phyloP scores from a whole-genome alignment of 148 eudicot genomes.

The Spergularia marina region DNA sequence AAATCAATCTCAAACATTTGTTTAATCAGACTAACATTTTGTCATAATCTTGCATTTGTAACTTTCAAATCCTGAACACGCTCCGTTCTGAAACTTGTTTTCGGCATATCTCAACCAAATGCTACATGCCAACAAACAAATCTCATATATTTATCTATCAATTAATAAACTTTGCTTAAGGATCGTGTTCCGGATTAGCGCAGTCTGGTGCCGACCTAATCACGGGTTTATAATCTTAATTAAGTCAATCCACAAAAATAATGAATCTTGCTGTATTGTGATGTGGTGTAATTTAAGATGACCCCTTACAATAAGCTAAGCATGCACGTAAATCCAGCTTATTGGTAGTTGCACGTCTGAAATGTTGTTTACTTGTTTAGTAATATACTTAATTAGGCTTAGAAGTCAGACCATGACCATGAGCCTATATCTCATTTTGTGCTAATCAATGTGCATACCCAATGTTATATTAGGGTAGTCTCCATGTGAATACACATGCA shows the following conservation, averaged over 20 bases:
- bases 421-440: neutral
- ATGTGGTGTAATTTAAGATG: no score
- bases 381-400: neutral
- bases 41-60: neutral
- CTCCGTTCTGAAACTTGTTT: no score
- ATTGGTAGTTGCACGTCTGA: neutral
- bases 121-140: neutral
- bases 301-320: no score
- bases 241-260: neutral
- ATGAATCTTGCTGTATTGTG: no score
- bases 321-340: neutral
- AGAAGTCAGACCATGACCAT: neutral
- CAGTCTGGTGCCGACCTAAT: neutral
- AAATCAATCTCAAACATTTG: no score
- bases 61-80: neutral
- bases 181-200: no score
- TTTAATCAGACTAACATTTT: no score
- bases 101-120: neutral
- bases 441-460: neutral
- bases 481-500: constrained; percentile 22
- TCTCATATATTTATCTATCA: neutral
- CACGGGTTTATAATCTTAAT: neutral
- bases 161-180: no score
- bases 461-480: neutral
- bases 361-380: neutral